Conservation (phyloP, 202 grass and related monocot genomes). For the Bolboschoenoplectus hybrid region DNA sequence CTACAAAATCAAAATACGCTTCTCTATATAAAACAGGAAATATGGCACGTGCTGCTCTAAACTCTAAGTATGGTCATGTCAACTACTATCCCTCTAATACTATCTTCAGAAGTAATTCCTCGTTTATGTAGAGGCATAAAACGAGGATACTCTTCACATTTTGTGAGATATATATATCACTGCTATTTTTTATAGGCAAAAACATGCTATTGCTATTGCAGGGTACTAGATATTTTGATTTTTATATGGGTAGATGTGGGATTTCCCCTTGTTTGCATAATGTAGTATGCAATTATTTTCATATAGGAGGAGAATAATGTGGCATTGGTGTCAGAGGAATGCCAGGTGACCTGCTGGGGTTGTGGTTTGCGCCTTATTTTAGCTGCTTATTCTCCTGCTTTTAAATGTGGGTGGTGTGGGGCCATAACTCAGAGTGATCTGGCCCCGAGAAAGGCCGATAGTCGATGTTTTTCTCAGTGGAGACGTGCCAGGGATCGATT, state of each 20-base stretch:
- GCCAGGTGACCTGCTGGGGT: constrained; percentile 83
- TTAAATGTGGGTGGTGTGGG: constrained; percentile 98
- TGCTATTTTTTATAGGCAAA: not conserved
- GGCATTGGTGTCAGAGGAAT: constrained; percentile 71
- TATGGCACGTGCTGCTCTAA: not conserved
- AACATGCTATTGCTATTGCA: not conserved
- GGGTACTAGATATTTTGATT: not conserved
- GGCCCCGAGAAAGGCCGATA: constrained; percentile 66
- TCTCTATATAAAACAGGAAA: not conserved
- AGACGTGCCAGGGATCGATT: constrained; percentile 67
- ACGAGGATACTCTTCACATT: not conserved
- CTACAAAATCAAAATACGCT: not conserved
- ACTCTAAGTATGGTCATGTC: not conserved
- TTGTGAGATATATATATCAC: not conserved
- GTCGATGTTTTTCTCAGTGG: constrained; percentile 78
- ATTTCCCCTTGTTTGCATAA: constrained; percentile 7
- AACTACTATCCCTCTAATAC: not conserved
- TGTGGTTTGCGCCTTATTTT: constrained; percentile 80
- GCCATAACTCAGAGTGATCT: constrained; percentile 75
- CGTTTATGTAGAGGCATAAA: not conserved
- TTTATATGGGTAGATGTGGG: not conserved
- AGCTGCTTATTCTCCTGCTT: constrained; percentile 64
- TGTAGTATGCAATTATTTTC: constrained; percentile 12
- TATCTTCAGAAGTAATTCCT: not conserved
- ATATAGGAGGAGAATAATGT: constrained; percentile 74